Evolutionary conservation across 2,329 filamentous ascomycete genomes (phyloP).

Genomic region (Alternaria arbusti): DNA sequence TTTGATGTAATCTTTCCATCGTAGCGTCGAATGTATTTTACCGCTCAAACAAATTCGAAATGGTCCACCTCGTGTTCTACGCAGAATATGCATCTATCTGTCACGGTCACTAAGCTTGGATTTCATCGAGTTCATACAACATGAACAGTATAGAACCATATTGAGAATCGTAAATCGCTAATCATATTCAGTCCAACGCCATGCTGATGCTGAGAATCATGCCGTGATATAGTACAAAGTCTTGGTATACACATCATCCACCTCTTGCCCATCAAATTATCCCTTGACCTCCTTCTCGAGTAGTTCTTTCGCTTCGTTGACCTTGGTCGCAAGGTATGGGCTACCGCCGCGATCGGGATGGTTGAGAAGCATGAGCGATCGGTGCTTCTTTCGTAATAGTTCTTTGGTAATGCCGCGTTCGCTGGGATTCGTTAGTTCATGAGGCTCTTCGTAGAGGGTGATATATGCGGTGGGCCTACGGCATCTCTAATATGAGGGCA

Average conservation of each 20-base stretch:
- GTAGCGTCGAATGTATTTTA: not conserved
- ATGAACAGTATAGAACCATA: not conserved
- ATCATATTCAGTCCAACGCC: slow-evolving; percentile 25
- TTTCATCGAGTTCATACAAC: not conserved
- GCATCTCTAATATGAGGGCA: slow-evolving; percentile 85
- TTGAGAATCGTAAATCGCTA: not conserved
- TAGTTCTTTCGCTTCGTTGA: slow-evolving; percentile 98
- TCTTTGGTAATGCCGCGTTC: slow-evolving; percentile 90
- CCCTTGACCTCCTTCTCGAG: slow-evolving; percentile 72
- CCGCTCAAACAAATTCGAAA: no score
- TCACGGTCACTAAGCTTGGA: no score
- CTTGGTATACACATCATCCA: slow-evolving; percentile 21
- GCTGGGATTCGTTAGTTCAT: no score
- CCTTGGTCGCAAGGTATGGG: slow-evolving; percentile 94
- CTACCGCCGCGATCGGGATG: slow-evolving; percentile 97
- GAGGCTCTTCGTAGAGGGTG: no score
- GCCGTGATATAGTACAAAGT: slow-evolving; percentile 30
- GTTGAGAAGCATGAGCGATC: slow-evolving; percentile 95
- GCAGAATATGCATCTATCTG: no score
- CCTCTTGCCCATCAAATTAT: not conserved
- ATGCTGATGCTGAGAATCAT: slow-evolving; percentile 28
- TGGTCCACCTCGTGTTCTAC: no score
- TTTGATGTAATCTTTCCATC: not conserved
- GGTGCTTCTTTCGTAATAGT: slow-evolving; percentile 92
- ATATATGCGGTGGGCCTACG: slow-evolving; percentile 63